Base-by-base conservation (phyloP, 306 rosid species). In the Parietaria judaica region DNA sequence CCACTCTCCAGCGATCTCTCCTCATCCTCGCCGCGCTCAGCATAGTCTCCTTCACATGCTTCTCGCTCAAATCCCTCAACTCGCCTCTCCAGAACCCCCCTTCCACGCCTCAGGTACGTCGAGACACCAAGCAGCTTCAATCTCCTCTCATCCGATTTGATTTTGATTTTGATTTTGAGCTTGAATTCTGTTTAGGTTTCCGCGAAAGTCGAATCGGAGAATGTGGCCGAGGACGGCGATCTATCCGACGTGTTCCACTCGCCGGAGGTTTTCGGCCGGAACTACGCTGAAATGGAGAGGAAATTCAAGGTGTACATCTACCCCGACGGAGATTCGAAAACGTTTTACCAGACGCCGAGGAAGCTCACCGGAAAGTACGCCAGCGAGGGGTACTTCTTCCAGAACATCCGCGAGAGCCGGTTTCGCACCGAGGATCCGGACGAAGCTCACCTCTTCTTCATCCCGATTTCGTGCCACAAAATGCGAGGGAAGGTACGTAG, bases 311-410 rank as follows among this genome's bases (percentile, higher is more conserved):
- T 92, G 1, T 92, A 82, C 15, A 79, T 88, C 55, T 92, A 92
- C 67, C 90, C 95, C 9, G 96, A 92, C 63, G 96, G 98, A 11
- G 98, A 88, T 86, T 81, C 94, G 59, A 86, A 88, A 3, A 88
- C 98, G 14, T 92, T 73, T 58, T 92, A 86, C 70, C 98, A 88
- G 79, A 92, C 96, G 10, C 99, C 99, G 7, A 82, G 96, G 66
- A 92, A 92, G 77, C 87, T 92, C 50, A 86, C 99, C 1, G 99
- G 96, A 6, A 92, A 92, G 77, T 92, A 92, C 36, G 78, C 99
- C 3, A 88, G 96, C 46, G 95, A 92, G 67, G 99, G 99, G 0
- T 92, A 83, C 65, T 92, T 92, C 75, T 92, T 92, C 66, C 94
- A 88, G 86, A 92, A 92, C 63, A 88, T 92, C 35, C 66, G 94